A percentile compares a stretch with the other conserved stretches of the same genome.
Evolutionary conservation across 2,329 filamentous ascomycete genomes (phyloP).

Genomic region (Aaosphaeria arxii): DNA sequence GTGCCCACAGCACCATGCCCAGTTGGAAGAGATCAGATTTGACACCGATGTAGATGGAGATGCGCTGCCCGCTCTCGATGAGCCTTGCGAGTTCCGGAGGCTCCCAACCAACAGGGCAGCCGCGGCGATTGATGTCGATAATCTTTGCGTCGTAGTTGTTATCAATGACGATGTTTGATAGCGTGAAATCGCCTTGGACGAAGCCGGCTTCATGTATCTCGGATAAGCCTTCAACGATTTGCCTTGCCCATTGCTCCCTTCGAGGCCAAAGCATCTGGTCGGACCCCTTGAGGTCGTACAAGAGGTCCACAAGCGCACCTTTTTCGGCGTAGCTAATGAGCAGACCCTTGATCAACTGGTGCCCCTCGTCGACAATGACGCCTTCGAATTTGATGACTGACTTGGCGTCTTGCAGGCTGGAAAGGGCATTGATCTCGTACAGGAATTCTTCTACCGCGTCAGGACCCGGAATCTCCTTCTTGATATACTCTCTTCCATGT

Average conservation of each 20-base stretch:
- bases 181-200: conserved; percentile 94
- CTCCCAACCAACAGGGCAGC: conserved; percentile 98
- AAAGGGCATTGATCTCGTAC: conserved; percentile 95
- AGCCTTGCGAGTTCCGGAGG: conserved; percentile 85
- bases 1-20: conserved; percentile 93
- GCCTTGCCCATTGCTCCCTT: conserved; percentile 82
- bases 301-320: conserved; percentile 84
- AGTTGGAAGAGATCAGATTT: conserved; percentile 96
- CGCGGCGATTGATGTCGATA: conserved; percentile 95
- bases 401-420: conserved; percentile 66
- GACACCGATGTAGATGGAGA: conserved; percentile 96
- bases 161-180: conserved; percentile 96
- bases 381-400: conserved; percentile 86
- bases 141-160: conserved; percentile 82
- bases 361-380: conserved; percentile 77
- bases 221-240: conserved; percentile 84
- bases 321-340: conserved; percentile 84
- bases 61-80: conserved; percentile 82
- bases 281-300: conserved; percentile 70
- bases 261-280: conserved; percentile 62
- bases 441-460: conserved; percentile 95
- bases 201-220: conserved; percentile 96
- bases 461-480: conserved; percentile 96
- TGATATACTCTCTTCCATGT: conserved; percentile 72
- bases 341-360: conserved; percentile 76